Base-by-base conservation (phyloP, 2,329 filamentous ascomycete genomes). In the Colletotrichum orbiculare region DNA sequence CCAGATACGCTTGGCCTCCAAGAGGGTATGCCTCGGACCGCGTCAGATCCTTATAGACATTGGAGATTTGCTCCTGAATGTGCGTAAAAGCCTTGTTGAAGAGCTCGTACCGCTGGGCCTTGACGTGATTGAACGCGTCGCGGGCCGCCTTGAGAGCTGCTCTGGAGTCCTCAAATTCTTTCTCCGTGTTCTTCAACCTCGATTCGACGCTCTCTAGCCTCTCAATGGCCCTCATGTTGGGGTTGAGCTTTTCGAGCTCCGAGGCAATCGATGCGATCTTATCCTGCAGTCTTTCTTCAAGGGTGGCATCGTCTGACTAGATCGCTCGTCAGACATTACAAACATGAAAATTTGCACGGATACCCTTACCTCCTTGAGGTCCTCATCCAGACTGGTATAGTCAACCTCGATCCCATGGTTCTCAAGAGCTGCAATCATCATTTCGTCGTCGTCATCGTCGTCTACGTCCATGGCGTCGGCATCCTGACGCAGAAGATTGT, bases 41-140 rank as follows among this genome's bases (percentile, higher is more conserved):
- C 33, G 96, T 99, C 52, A 99, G 88, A 73, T 98, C 95, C 73
- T 94, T 94, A 84, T 99, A 99, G 34, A 98, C 96, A 56, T 92
- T 89, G 37, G 89, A 91, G 71, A 99, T 98, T 76, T 97, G 94
- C 71, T 97, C 93, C 47, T 93, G 92, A 74, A 99, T 99, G 77
- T 99, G 96, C 17, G 87, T 85, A 80, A 97, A 98, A 11, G 96
- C 96, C 76, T 94, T 95, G 82, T 94, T 96, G 85, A 99, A 99
- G 37, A 97, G 87, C 68, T 97, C 92, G 68, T 91, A 93, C 60
- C 96, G 91, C 78, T 91, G 88, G 61, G 91, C 86, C 79, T 95
- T 96, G 68, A 97, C 85, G 17, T 88, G 83, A 71, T 93, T 91
- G 74, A 98, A 99, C 2, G 88, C 88, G n/a, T 94, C 90, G 72